Conservation (phyloP, 306 rosid genomes). For the Trifolium dubium region DNA sequence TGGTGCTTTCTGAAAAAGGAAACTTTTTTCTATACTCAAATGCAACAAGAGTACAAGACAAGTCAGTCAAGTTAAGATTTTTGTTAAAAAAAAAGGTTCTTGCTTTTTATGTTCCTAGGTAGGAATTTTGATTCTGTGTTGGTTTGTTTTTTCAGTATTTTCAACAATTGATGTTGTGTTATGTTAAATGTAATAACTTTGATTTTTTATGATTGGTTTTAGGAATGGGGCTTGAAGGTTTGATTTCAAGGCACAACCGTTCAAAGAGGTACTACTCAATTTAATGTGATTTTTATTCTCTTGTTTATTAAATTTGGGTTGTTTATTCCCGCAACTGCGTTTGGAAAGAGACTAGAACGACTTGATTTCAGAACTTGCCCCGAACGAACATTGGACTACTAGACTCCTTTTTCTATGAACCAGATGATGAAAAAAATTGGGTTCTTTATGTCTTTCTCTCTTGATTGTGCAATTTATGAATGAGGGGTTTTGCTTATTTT, state of each 20-base stretch:
- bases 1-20: slow-evolving; percentile 30
- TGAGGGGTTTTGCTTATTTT: slow-evolving; percentile 34
- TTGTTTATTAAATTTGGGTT: slow-evolving; percentile 42
- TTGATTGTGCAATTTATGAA: slow-evolving; percentile 30
- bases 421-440: too few relatives aligned
- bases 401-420: too few relatives aligned
- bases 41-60: slow-evolving; percentile 46
- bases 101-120: slow-evolving; percentile 49
- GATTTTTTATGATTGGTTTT: slow-evolving; percentile 44
- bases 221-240: slow-evolving; percentile 72
- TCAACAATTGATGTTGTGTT: slow-evolving; percentile 2
- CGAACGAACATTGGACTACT: too few relatives aligned
- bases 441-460: slow-evolving; percentile 30
- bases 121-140: slow-evolving; percentile 41
- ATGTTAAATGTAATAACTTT: slow-evolving; percentile 33
- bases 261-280: slow-evolving; percentile 64
- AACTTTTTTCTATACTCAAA: slow-evolving; percentile 46
- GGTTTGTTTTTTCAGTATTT: slow-evolving; percentile 5
- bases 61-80: slow-evolving; percentile 46
- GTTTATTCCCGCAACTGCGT: too few relatives aligned
- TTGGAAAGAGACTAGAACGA: too few relatives aligned
- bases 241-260: slow-evolving; percentile 62
- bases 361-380: too few relatives aligned
- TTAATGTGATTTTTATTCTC: not conserved
- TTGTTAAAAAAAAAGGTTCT: slow-evolving; percentile 19